Evolutionary conservation across 306 rosid species (phyloP).

Genomic region (Quercus aquifolioides): DNA sequence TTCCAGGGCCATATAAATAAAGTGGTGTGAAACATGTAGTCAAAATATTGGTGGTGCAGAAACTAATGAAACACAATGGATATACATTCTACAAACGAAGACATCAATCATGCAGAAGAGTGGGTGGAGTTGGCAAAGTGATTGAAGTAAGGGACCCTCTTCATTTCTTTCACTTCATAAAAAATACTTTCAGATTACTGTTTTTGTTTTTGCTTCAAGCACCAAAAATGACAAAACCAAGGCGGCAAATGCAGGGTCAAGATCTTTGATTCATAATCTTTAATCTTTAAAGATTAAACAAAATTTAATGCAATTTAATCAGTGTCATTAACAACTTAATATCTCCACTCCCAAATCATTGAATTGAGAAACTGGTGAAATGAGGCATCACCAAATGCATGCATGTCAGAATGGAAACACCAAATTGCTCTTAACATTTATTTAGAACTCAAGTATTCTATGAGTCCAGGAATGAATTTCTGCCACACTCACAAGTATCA

Average conservation of each 20-base stretch:
- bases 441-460: too few relatives aligned
- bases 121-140: slow-evolving; percentile 21
- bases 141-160: slow-evolving; percentile 11
- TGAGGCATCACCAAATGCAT: too few relatives aligned
- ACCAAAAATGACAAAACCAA: neutral
- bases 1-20: neutral
- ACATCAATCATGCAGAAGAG: slow-evolving; percentile 23
- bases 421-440: too few relatives aligned
- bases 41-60: slow-evolving; percentile 8
- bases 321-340: neutral
- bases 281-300: neutral
- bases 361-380: neutral
- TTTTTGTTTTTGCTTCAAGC: neutral
- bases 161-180: neutral
- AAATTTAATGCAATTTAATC: neutral
- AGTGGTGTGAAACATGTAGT: slow-evolving; percentile 2
- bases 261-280: neutral
- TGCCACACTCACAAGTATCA: too few relatives aligned
- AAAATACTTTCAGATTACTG: neutral
- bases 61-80: slow-evolving; percentile 5
- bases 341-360: neutral
- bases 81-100: neutral
- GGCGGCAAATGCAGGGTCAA: neutral
- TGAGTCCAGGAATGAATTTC: too few relatives aligned
- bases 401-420: too few relatives aligned